Evolutionary conservation across 2,329 filamentous ascomycete species (phyloP), one percentile per base, ranked within the genome.

Genomic region (Simplicillium sp.): DNA sequence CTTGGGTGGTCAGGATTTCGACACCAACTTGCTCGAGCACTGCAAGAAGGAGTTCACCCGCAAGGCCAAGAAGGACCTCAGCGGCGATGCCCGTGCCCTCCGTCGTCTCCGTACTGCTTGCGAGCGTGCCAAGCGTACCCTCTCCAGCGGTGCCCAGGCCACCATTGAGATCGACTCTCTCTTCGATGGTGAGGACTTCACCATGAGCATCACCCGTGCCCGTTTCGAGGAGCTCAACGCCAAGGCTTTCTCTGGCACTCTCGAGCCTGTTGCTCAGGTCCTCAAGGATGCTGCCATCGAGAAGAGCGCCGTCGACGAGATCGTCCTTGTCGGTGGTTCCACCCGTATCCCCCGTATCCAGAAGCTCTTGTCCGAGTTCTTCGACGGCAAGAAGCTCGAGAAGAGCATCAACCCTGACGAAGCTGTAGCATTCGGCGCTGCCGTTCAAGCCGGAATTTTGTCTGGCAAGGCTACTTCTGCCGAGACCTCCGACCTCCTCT

Each of bases 381-480:
- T 98, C 75, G 86, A 94, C 66, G 89, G 89, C 71, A 98, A 98
- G 87, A 96, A 98, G 84, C 87, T 96, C 54, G 90, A 97, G 81
- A 97, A 96, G 79, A 92, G 86, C 77, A 97, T 97, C 76, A 98
- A 98, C 81, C 92, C 92, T 58, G 92, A 98, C 64, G 92, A 98
- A 78, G 92, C 92, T 55, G 92, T 98, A 60, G 92, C 92, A 57
- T 96, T 96, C 71, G 92, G 92, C 82, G 92, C 92, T 52, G 92
- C 92, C 56, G 90, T 98, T 48, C 92, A 98, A 75, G 92, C 92
- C 54, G 92, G 89, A 81, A 96, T 98, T 65, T 83, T 98, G 51
- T 96, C 90, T 45, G 92, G 92, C 65, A 95, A 96, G 82, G 92
- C 92, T 55, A 92, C 87, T 52, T 94, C 88, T 37, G 87, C 87